Percentiles rank a stretch among this genome's conserved stretches.
Conservation (phyloP, 2,329 filamentous ascomycete genomes). For the Fusarium setosum region DNA sequence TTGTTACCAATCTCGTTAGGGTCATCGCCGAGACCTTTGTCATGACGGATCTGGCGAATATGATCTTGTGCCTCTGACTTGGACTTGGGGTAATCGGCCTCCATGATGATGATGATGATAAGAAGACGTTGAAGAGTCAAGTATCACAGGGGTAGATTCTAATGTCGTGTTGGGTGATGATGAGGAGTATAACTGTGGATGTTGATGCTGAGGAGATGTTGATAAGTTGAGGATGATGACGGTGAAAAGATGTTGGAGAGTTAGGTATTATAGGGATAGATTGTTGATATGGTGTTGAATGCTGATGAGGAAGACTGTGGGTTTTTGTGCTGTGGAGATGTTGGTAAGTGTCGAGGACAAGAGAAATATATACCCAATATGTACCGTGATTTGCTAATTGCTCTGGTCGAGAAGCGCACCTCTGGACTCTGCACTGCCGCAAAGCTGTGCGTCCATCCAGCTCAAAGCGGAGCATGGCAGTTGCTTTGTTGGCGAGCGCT, state of each 20-base stretch:
- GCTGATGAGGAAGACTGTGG: neutral
- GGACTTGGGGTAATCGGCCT: conserved; percentile 1
- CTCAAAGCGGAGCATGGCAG: neutral
- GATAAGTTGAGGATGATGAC: neutral
- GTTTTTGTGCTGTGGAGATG: no score
- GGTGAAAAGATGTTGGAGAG: neutral
- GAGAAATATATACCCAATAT: neutral
- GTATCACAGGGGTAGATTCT: neutral
- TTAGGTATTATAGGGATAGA: neutral
- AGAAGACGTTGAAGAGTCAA: neutral
- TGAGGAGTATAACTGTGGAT: no score
- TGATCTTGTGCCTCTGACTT: conserved; percentile 5
- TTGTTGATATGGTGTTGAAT: neutral
- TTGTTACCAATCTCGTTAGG: conserved; percentile 10
- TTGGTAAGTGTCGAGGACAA: neutral
- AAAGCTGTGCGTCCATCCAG: neutral
- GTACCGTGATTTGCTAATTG: neutral
- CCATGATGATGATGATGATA: neutral
- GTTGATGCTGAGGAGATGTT: no score
- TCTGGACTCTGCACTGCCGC: neutral
- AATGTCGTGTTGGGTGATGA: neutral
- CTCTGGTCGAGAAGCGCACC: neutral
- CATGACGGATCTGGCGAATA: conserved; percentile 1
- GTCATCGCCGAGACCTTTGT: conserved; percentile 11
- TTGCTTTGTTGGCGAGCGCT: neutral